These are phyloP conservation scores for Cryptococcus floricola DNA, from an alignment of 1,284 basidiomycete species.

Conservation along the genomic window DNA sequence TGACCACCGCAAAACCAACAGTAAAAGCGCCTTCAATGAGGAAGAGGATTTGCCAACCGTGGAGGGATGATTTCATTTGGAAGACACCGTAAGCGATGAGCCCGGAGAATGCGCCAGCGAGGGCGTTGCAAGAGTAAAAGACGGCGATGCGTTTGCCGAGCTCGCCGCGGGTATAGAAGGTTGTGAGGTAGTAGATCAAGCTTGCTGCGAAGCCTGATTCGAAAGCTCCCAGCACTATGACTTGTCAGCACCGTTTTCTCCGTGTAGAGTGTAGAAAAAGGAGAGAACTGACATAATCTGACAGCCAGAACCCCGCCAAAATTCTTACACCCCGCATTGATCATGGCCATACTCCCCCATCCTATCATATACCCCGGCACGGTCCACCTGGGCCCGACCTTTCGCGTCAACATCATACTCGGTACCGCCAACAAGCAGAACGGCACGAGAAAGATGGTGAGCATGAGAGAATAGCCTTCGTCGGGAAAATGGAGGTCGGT, in stretches of 20 bases:
- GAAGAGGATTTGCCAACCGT: conserved; percentile 30
- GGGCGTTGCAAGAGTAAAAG: conserved; percentile 24
- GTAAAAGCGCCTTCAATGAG: conserved; percentile 29
- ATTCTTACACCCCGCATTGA: conserved; percentile 20
- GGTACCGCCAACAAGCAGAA: conserved; percentile 20
- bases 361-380: conserved; percentile 28
- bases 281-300: conserved; percentile 17
- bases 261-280: not conserved
- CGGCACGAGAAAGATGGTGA: conserved; percentile 21
- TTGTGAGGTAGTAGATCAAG: conserved; percentile 21
- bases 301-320: conserved; percentile 20
- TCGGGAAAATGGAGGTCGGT: conserved; percentile 25
- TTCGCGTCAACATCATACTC: conserved; percentile 24
- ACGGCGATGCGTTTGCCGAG: conserved; percentile 18
- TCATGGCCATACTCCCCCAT: conserved; percentile 24
- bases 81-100: conserved; percentile 27
- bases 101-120: conserved; percentile 24
- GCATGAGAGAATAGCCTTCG: conserved; percentile 24
- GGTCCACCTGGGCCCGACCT: conserved; percentile 23
- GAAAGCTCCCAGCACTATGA: conserved; percentile 16
- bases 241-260: not conserved
- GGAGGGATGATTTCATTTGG: conserved; percentile 23
- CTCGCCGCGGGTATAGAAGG: conserved; percentile 23
- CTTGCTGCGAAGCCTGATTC: conserved; percentile 25
- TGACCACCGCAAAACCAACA: conserved; percentile 17